Evolutionary conservation across 257 asterid species (phyloP).

Genomic region (Misopates orontium): DNA sequence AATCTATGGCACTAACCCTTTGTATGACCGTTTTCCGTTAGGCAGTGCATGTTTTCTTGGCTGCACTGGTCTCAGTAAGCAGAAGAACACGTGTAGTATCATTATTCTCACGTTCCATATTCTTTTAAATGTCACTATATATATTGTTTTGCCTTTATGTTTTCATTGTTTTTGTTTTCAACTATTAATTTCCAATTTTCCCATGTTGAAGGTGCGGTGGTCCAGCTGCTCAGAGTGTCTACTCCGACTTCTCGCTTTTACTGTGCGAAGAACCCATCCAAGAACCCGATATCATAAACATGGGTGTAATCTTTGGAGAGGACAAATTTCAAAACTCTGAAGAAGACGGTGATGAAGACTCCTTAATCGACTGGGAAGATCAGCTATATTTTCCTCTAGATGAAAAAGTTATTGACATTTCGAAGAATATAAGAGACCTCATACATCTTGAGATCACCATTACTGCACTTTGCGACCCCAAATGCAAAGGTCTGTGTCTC

Average conservation of each 20-base stretch:
- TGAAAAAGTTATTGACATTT: slow-evolving; percentile 67
- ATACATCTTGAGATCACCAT: slow-evolving; percentile 87
- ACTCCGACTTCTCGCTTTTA: slow-evolving; percentile 65
- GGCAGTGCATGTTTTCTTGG: too few relatives aligned
- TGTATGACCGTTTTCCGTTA: too few relatives aligned
- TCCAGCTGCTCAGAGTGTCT: slow-evolving; percentile 72
- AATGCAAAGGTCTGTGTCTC: slow-evolving; percentile 73
- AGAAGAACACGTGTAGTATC: too few relatives aligned
- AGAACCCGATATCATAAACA: slow-evolving; percentile 58
- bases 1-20: too few relatives aligned
- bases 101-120: too few relatives aligned
- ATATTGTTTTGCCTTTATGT: neutral
- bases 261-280: slow-evolving; percentile 67
- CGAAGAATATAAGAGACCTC: slow-evolving; percentile 82
- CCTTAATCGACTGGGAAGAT: slow-evolving; percentile 60
- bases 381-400: slow-evolving; percentile 64
- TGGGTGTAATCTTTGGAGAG: slow-evolving; percentile 59
- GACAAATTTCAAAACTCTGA: slow-evolving; percentile 34
- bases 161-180: neutral
- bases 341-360: slow-evolving; percentile 42
- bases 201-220: slow-evolving; percentile 70
- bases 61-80: too few relatives aligned
- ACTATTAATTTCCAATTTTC: slow-evolving; percentile 10
- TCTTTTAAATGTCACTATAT: too few relatives aligned
- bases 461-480: slow-evolving; percentile 60